Evolutionary conservation across 352 stramenopile genomes (phyloP), one percentile per base, ranked within the genome.

Genomic region (Pythium aquatile): DNA sequence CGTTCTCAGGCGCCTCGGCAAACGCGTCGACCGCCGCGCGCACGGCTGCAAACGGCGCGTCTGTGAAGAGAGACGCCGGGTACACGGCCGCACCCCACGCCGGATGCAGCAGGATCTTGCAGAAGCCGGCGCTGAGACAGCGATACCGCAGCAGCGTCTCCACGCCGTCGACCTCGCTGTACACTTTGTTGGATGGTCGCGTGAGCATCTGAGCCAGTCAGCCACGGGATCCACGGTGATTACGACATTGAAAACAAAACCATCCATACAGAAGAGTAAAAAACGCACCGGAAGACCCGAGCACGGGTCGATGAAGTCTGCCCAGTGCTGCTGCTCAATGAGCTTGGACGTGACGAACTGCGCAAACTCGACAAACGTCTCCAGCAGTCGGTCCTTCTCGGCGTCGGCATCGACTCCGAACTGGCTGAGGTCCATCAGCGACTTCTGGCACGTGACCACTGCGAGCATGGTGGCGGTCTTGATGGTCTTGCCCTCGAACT

Each of bases 231-330:
- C 20, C 20, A 24, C 20, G 20, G 20, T 24, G 20, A 24, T 24
- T 24, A 24, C 20, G 20, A 24, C 20, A 24, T 24, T 24, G 20
- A 24, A 24, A 24, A 24, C 20, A 24, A 24, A 24, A 24, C 20
- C 8, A 35, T 9, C 8, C 32, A 9, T 35, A 9, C 32, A 35
- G 5, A 35, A 35, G 0, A 35, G 6, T 17, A 11, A 48, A 7
- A 54, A 28, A 76, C 78, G 59, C 69, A 93, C 83, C 60, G 97
- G 96, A 51, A 99, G 78, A 2, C 97, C 97, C 9, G 90, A 98
- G 76, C 97, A 99, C 26, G 97, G 97, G 82, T 99, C 97, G 73
- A 98, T 99, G 72, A 96, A 99, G 79, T 99, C 97, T 16, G 94
- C 94, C 94, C 94, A 99, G 74, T 89, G 97, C 16, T 90, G 83